phyloP scores from a whole-genome alignment of 805 yeast genomes.

The Kazachstania psychrophila region DNA sequence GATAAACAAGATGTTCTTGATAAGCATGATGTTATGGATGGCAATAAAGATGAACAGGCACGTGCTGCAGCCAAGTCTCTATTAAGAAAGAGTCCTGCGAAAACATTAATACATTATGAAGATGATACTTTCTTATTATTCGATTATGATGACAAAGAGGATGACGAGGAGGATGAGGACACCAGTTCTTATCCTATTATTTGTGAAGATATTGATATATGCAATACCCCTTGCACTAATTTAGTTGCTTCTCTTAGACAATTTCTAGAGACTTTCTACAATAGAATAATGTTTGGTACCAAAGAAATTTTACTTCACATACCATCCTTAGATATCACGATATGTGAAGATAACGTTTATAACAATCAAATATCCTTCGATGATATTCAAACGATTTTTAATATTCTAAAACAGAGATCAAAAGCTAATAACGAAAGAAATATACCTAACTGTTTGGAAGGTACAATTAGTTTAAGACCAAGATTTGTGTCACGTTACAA shows the following conservation, averaged over 20 bases:
- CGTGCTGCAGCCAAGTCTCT: conserved; percentile 18
- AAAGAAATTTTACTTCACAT: conserved; percentile 24
- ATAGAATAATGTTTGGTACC: conserved; percentile 17
- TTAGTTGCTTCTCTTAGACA: conserved; percentile 19
- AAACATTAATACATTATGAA: conserved; percentile 14
- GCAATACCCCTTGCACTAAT: conserved; percentile 13
- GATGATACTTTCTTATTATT: conserved; percentile 20
- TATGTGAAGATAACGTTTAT: conserved; percentile 29
- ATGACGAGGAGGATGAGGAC: conserved; percentile 9
- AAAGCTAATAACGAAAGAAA: conserved; percentile 13
- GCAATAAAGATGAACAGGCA: conserved; percentile 8
- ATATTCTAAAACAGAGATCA: conserved; percentile 23
- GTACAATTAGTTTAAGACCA: conserved; percentile 15
- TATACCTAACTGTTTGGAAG: conserved; percentile 16
- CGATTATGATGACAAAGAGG: conserved; percentile 10
- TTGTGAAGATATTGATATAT: conserved; percentile 12
- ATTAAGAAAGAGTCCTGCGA: conserved; percentile 12
- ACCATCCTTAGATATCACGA: conserved; percentile 23
- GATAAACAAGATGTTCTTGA: conserved; percentile 12
- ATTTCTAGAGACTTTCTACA: conserved; percentile 19
- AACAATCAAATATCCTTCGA: conserved; percentile 25
- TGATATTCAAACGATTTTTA: conserved; percentile 26
- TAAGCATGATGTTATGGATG: neutral
- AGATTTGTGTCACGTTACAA: conserved; percentile 30
- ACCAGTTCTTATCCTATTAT: conserved; percentile 13